phyloP scores from a whole-genome alignment of 2,329 filamentous ascomycete genomes.

The Setomelanomma holmii region DNA sequence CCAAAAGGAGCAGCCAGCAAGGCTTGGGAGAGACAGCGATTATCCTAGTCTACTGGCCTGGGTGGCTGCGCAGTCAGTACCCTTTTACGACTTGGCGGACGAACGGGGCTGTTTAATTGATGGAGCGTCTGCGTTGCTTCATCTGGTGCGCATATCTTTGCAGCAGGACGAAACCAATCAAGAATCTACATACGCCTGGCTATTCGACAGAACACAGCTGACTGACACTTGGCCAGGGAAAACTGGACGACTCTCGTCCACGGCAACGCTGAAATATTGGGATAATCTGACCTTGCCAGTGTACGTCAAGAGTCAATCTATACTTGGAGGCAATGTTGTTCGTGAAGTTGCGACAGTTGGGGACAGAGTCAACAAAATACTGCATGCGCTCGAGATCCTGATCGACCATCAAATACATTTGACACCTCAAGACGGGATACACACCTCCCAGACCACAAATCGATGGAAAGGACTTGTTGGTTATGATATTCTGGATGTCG shows the following conservation, averaged over 20 bases:
- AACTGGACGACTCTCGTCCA: neutral
- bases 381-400: constrained; percentile 2
- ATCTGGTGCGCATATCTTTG: constrained; percentile 29
- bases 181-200: constrained; percentile 6
- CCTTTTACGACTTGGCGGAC: constrained; percentile 29
- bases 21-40: constrained; percentile 3
- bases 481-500: constrained; percentile 7
- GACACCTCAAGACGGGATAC: neutral
- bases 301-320: constrained; percentile 1
- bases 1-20: constrained; percentile 3
- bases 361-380: neutral
- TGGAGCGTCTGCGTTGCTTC: constrained; percentile 47
- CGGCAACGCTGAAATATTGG: constrained; percentile 5
- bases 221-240: constrained; percentile 6
- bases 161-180: neutral
- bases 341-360: neutral
- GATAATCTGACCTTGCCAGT: neutral
- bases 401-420: neutral
- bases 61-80: constrained; percentile 9
- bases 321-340: neutral
- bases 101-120: constrained; percentile 47
- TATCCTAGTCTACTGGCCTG: neutral
- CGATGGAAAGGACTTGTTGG: neutral
- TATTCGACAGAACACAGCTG: constrained; percentile 1
- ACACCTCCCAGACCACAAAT: neutral